Base-by-base conservation (phyloP, 106 monocot genomes). In the Chionographis japonica region DNA sequence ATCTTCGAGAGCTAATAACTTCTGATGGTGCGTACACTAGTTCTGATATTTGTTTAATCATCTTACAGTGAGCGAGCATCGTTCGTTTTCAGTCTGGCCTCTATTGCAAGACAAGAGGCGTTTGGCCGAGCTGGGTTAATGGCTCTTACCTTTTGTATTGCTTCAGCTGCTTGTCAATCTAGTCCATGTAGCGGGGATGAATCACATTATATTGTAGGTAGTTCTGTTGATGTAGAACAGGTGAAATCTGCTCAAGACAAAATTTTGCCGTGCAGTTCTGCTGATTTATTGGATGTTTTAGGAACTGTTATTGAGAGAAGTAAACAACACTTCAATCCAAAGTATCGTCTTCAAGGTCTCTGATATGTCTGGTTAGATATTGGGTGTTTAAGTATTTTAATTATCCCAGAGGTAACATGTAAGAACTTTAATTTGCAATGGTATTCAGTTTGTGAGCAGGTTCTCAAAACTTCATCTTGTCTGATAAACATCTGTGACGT, bases 321-420 rank as follows among this genome's bases (percentile, higher is more conserved):
- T 62, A 95, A 88, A 75, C 95, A 95, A 51, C 95, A 95, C 63
- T 95, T 88, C 66, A 95, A 95, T 78, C 82, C 85, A 35, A 91
- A 86, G 17, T 95, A 95, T 74, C 91, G 95, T 51, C 77, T 81
- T 63, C 65, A 86, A 91, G 95, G 95, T 91, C 35, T 42, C 13
- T 61, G 40, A 59, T 46, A 40, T 16, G 3, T 17, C 10, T 13
- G 9, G 12, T 10, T 43, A 39, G 20, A 64, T 63, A 19, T 73
- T 19, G 17, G 42, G 35, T n/a, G 5, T 46, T 46, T 46, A 6
- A 6, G 46, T 6, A 46, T 6, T 5, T 6, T 46, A 46, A 10
- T 6, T 10, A 46, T 10, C 5, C 5, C 9, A 27, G 46, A 6
- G 9, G 46, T 6, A 46, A 6, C 46, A 46, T 46, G 46, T 46